Conservation (phyloP, 169 alveolate genomes). For the Sarcocystis neurona region DNA sequence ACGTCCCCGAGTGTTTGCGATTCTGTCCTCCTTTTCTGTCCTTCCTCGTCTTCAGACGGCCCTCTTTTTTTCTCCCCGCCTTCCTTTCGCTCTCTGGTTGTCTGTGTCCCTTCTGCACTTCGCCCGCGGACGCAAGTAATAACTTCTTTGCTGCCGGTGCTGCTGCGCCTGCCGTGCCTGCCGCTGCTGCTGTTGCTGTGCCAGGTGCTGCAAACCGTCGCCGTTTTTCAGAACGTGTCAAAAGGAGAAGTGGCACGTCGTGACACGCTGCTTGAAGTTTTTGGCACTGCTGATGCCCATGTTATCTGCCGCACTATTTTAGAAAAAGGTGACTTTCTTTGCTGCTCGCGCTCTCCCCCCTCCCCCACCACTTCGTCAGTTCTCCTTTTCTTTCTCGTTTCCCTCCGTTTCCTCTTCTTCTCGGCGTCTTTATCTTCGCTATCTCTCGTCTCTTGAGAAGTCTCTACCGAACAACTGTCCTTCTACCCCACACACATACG, state of each 20-base stretch:
- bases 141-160: not conserved
- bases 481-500: constrained; percentile 8
- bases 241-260: constrained; percentile 93
- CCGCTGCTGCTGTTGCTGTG: not conserved
- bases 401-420: not conserved
- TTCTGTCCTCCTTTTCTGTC: too few species aligned
- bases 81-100: too few species aligned
- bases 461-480: not conserved
- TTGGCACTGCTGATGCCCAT: constrained; percentile 84
- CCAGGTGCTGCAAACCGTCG: constrained; percentile 89
- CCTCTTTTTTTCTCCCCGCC: too few species aligned
- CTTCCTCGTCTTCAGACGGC: too few species aligned
- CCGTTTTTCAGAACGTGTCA: constrained; percentile 91
- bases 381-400: not conserved
- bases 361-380: not conserved
- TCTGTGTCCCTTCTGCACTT: too few species aligned
- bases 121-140: too few species aligned
- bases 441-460: too few species aligned
- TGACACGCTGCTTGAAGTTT: constrained; percentile 86
- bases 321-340: constrained; percentile 84
- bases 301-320: constrained; percentile 89
- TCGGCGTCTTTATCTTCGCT: not conserved
- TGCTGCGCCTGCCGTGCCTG: not conserved
- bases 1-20: too few species aligned
- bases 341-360: not conserved